Percentiles rank a stretch among this genome's conserved stretches.
These are phyloP conservation scores for Lunasporangiospora selenospora DNA, from an alignment of 192 early-diverging fungal species.

Conservation along the genomic window DNA sequence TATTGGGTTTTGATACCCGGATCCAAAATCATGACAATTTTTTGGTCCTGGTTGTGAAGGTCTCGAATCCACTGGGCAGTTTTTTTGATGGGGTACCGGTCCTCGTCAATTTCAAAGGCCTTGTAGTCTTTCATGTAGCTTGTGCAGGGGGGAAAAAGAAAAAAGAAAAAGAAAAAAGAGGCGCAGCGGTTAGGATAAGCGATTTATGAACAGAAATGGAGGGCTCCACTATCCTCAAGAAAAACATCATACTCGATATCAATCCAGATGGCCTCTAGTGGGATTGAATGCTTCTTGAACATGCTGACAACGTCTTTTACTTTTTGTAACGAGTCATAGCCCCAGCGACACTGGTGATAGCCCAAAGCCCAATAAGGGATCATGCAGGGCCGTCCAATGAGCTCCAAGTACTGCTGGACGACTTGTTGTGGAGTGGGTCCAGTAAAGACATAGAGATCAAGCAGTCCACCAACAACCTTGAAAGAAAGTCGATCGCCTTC, in stretches of 20 bases:
- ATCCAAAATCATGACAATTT: conserved; percentile 65
- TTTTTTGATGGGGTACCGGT: conserved; percentile 57
- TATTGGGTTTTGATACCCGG: conserved; percentile 60
- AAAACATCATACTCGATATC: conserved; percentile 63
- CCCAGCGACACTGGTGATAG: conserved; percentile 67
- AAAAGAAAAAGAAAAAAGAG: background rate
- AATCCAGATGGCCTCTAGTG: conserved; percentile 66
- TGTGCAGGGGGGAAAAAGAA: background rate
- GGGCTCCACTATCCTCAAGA: too few species aligned
- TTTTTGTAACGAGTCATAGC: conserved; percentile 60
- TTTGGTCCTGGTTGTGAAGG: conserved; percentile 58
- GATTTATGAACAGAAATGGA: too few species aligned
- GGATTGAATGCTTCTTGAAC: conserved; percentile 58
- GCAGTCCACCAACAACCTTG: conserved; percentile 65
- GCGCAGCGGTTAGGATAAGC: too few species aligned
- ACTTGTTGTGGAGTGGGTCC: conserved; percentile 56
- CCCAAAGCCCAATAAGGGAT: conserved; percentile 65
- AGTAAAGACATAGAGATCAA: conserved; percentile 67
- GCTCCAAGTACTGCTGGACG: conserved; percentile 60
- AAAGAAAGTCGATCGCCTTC: conserved; percentile 55
- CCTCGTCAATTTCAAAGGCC: conserved; percentile 64
- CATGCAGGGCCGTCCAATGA: conserved; percentile 65
- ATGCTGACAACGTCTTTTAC: conserved; percentile 62
- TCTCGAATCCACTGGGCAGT: conserved; percentile 53
- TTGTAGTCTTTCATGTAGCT: conserved; percentile 68